These are phyloP conservation scores for Claviceps lovelessii DNA, from an alignment of 2,329 filamentous ascomycete species.

Conservation along the genomic window DNA sequence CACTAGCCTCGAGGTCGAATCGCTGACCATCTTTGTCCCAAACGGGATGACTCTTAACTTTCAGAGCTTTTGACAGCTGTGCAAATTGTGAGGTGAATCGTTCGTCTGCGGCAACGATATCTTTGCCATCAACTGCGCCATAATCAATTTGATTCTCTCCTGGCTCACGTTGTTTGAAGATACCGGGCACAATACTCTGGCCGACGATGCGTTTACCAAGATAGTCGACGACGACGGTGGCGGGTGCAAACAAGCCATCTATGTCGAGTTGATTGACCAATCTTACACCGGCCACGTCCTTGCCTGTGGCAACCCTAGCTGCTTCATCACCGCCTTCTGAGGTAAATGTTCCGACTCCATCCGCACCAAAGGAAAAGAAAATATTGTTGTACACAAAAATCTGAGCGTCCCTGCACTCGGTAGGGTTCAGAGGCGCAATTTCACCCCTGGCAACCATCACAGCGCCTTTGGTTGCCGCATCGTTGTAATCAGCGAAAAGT, in stretches of 20 bases:
- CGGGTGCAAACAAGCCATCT: slow-evolving; percentile 82
- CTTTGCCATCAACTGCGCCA: slow-evolving; percentile 92
- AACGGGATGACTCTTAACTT: slow-evolving; percentile 86
- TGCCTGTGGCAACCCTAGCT: slow-evolving; percentile 86
- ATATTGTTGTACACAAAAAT: slow-evolving; percentile 99
- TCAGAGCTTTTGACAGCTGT: slow-evolving; percentile 78
- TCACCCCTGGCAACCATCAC: slow-evolving; percentile 87
- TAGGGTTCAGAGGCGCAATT: slow-evolving; percentile 86
- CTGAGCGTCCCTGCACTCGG: slow-evolving; percentile 80
- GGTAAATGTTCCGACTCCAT: slow-evolving; percentile 93
- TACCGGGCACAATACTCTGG: slow-evolving; percentile 95
- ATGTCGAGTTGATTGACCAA: slow-evolving; percentile 96
- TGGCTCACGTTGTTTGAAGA: slow-evolving; percentile 95
- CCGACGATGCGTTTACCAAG: slow-evolving; percentile 93
- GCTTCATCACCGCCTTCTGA: slow-evolving; percentile 95
- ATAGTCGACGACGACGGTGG: slow-evolving; percentile 93
- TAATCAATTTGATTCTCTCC: slow-evolving; percentile 99
- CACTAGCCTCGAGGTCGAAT: slow-evolving; percentile 85
- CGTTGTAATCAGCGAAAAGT: slow-evolving; percentile 93
- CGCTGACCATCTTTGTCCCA: slow-evolving; percentile 94
- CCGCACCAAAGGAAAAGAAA: slow-evolving; percentile 96
- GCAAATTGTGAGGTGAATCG: slow-evolving; percentile 73
- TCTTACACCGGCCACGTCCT: slow-evolving; percentile 88
- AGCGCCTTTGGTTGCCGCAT: slow-evolving; percentile 82
- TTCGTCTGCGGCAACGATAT: slow-evolving; percentile 81